Percentiles rank a stretch among this genome's conserved stretches.
These are phyloP conservation scores for Amanita exitialis DNA, from an alignment of 768 basidiomycete species.

Conservation along the genomic window DNA sequence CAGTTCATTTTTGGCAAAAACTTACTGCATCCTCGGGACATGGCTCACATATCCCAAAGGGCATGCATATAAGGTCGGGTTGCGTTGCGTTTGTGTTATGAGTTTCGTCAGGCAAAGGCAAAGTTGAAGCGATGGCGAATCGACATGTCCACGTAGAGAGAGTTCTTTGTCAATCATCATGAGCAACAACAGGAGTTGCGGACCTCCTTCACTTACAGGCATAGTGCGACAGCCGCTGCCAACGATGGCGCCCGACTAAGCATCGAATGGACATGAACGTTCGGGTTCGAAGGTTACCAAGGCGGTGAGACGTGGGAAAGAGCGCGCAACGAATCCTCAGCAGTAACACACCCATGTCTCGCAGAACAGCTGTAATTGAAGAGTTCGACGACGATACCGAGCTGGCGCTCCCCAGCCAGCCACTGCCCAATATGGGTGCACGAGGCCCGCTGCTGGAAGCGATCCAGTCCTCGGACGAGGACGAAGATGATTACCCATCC, in stretches of 20 bases:
- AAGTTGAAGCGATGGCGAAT: slow-evolving; percentile 1
- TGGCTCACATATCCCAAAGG: slow-evolving; percentile 49
- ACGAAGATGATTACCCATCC: slow-evolving; percentile 28
- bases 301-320: slow-evolving; percentile 12
- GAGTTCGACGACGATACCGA: slow-evolving; percentile 96
- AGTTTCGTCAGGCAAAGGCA: slow-evolving; percentile 2
- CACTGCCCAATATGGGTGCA: slow-evolving; percentile 55
- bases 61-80: slow-evolving; percentile 31
- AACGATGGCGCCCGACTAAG: slow-evolving; percentile 4
- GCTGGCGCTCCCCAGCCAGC: slow-evolving; percentile 63
- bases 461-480: slow-evolving; percentile 42
- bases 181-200: not conserved
- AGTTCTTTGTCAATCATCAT: slow-evolving; percentile 1
- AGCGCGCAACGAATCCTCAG: not conserved
- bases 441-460: slow-evolving; percentile 76
- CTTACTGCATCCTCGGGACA: slow-evolving; percentile 56
- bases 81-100: slow-evolving; percentile 18
- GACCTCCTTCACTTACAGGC: slow-evolving; percentile 17
- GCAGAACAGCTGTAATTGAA: slow-evolving; percentile 56
- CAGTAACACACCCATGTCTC: too few species aligned
- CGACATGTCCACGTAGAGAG: slow-evolving; percentile 10
- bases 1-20: slow-evolving; percentile 8
- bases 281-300: not conserved
- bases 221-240: slow-evolving; percentile 21
- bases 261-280: slow-evolving; percentile 14